A percentile compares a stretch with the other conserved stretches of the same genome.
Evolutionary conservation across 148 eudicot species (phyloP).

Genomic region (Suaeda aralocaspica): DNA sequence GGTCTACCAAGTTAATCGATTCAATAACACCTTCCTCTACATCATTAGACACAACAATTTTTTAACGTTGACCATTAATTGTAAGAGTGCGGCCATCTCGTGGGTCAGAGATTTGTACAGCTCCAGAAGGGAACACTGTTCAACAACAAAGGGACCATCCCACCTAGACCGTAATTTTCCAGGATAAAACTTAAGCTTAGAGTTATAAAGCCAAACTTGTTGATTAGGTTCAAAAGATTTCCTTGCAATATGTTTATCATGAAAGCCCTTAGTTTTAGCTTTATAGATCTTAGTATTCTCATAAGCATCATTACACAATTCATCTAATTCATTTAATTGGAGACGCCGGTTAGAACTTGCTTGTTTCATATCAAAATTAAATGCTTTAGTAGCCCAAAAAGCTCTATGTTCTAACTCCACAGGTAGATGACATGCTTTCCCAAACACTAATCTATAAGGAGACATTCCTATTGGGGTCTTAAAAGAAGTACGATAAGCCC

Average conservation of each 20-base stretch:
- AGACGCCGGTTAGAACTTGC: not conserved
- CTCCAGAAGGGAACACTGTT: too few relatives aligned
- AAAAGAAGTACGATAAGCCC: too few relatives aligned
- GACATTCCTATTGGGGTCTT: too few relatives aligned
- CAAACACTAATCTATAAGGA: too few relatives aligned
- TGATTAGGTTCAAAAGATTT: conserved; percentile 8
- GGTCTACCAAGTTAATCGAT: too few relatives aligned
- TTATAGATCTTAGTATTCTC: not conserved
- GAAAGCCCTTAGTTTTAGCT: not conserved
- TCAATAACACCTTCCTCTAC: too few relatives aligned
- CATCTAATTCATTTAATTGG: not conserved
- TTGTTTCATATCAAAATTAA: not conserved
- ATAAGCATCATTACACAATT: not conserved
- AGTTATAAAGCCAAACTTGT: not conserved
- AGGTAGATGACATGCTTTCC: not conserved
- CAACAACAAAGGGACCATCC: not conserved
- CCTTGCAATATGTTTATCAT: not conserved
- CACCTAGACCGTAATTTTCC: not conserved
- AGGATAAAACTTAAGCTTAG: not conserved
- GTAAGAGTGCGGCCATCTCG: too few relatives aligned
- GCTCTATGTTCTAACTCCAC: not conserved
- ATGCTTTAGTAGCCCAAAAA: not conserved
- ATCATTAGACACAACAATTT: too few relatives aligned
- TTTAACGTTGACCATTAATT: too few relatives aligned
- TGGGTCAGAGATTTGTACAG: too few relatives aligned